Evolutionary conservation across 768 basidiomycete genomes (phyloP).

Genomic region (Suillus lakei): DNA sequence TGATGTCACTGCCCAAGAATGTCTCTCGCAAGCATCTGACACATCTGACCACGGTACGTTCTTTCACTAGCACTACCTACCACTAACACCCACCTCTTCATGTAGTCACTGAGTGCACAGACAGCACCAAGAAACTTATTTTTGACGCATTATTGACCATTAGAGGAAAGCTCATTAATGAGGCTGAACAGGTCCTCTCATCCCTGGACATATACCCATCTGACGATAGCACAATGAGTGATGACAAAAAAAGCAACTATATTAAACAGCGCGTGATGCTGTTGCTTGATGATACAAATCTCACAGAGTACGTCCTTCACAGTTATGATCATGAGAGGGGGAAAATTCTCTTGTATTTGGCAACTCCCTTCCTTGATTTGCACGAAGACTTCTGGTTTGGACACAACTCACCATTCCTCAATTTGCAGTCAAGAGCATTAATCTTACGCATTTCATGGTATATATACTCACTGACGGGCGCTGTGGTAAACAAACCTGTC

Average conservation of each 20-base stretch:
- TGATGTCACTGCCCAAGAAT: rapidly evolving
- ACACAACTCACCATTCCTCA: background rate
- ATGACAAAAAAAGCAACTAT: background rate
- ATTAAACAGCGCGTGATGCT: background rate
- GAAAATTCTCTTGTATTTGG: background rate
- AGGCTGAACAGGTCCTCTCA: background rate
- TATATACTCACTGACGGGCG: background rate
- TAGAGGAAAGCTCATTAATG: background rate
- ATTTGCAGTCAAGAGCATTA: background rate
- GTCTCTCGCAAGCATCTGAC: background rate
- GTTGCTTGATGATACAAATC: background rate
- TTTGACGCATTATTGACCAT: background rate
- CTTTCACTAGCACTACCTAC: background rate
- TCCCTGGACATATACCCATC: background rate
- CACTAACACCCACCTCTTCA: background rate
- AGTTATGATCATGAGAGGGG: background rate
- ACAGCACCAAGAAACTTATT: background rate
- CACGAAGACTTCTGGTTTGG: background rate
- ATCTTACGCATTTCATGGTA: background rate
- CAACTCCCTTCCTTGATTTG: background rate
- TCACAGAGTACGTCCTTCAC: background rate
- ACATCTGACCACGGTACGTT: background rate
- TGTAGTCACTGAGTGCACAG: background rate
- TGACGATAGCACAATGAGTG: background rate
- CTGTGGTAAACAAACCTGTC: background rate